Base-by-base conservation (phyloP, 2,329 filamentous ascomycete genomes). In the Apiospora malaysiana region DNA sequence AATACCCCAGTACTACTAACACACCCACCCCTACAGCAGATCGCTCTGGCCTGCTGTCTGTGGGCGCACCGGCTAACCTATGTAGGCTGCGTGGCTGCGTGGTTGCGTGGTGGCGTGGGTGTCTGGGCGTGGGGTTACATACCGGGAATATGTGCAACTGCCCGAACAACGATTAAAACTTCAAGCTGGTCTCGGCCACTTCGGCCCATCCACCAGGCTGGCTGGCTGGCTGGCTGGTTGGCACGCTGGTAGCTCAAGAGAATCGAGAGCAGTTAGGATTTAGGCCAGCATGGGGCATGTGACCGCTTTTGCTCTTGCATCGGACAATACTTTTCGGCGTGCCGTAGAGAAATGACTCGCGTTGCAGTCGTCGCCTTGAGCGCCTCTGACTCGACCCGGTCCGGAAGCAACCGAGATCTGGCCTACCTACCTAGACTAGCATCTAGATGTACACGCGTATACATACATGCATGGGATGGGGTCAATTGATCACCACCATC, bases 1-100 rank as follows among this genome's bases (percentile, higher is more conserved):
- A 8, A 16, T 32, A 51, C 47, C 47, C 47, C 12, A 10, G 32
- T 40, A 23, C 56, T 40, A 63, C 27, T 40, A 40, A n/a, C 56
- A 63, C 56, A 63, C 56, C 56, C 56, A 63, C 56, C 56, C 56
- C 56, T 63, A 63, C 56, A 63, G 56, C 56, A n/a, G 56, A 63
- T 63, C 56, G 56, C 18, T n/a, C 10, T 63, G 56, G 56, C 23
- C 32, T 63, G 21, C 56, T n/a, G 56, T n/a, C 18, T 40, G 56
- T 40, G 32, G 56, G 56, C 32, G 32, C 37, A 21, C 56, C 40
- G 56, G 32, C 18, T n/a, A n/a, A n/a, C n/a, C n/a, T n/a, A n/a
- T n/a, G 18, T n/a, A 2, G 18, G 45, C n/a, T n/a, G n/a, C 12
- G 45, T n/a, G 45, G 18, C 18, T 47, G 56, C 27, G 32, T n/a